Base-by-base conservation (phyloP, 2,329 filamentous ascomycete species). In the Fusarium compactum region DNA sequence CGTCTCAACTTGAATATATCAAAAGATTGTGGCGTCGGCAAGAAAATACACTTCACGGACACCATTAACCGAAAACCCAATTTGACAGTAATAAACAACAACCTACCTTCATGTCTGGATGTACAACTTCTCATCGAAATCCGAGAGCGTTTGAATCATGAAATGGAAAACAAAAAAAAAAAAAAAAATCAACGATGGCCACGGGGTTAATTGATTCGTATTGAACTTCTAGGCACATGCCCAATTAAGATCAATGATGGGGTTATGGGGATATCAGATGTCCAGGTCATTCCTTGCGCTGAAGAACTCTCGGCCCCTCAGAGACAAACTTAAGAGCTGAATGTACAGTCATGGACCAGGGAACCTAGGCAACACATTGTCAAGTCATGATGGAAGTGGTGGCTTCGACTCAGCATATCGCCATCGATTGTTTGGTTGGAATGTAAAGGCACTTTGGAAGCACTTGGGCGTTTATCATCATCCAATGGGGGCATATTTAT, bases 361-460 rank as follows among this genome's bases (percentile, higher is more conserved):
- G 52, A 71, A 48, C 68, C 68, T 45, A 44, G 68, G 62, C 68
- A 71, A 71, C 68, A 27, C 24, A 47, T 45, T 34, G n/a, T 25
- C 24, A 46, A 45, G 29, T 52, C 24, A 41, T 27, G 32, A 52
- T 52, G 14, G 34, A 24, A 27, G 51, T 43, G 45, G 53, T 46
- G 27, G 32, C 34, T 29, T 20, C 43, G 32, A 64, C 43, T 54
- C 58, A 44, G 58, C 44, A 54, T 38, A 64, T 63, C 22, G 29
- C 43, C 30, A 29, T 46, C 20, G n/a, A 38, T 25, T 52, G 22
- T 27, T 55, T 62, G 45, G 50, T n/a, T 56, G 68, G 68, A 71
- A 71, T 71, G 64, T 27, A 58, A 41, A 43, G 22, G 22, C 27
- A 41, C 34, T 29, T 38, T 58, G 43, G 48, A 71, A 27, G 58